Percentiles rank a stretch among this genome's conserved stretches.
phyloP scores from a whole-genome alignment of 1,284 basidiomycete genomes.

The Kalmanozyma brasiliensis region DNA sequence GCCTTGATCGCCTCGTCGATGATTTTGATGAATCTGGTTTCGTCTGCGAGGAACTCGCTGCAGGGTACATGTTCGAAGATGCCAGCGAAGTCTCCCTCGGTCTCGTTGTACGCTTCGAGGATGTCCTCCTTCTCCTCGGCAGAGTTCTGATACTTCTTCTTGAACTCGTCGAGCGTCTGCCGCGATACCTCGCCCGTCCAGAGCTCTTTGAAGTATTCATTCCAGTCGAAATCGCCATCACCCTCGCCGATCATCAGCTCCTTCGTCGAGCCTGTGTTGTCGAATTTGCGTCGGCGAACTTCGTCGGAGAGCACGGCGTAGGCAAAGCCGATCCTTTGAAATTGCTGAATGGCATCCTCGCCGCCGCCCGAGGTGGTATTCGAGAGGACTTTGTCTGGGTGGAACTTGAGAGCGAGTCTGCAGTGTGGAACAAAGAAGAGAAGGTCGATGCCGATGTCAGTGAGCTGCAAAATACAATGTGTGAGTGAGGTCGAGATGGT shows the following conservation, averaged over 20 bases:
- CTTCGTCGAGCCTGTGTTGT: conserved; percentile 62
- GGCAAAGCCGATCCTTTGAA: conserved; percentile 66
- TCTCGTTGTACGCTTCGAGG: conserved; percentile 53
- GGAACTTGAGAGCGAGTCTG: conserved; percentile 64
- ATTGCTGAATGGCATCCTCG: conserved; percentile 50
- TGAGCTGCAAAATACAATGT: too few relatives aligned
- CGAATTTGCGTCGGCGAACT: conserved; percentile 58
- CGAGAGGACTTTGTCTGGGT: conserved; percentile 65
- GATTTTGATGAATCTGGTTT: conserved; percentile 53
- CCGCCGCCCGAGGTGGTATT: conserved; percentile 20
- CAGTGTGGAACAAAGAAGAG: not conserved
- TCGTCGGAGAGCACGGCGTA: conserved; percentile 65
- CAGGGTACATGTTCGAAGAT: conserved; percentile 64
- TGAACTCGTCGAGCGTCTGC: conserved; percentile 60
- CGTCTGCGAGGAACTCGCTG: conserved; percentile 58
- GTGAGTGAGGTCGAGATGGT: too few relatives aligned
- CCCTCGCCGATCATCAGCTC: conserved; percentile 61
- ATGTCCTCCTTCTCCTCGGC: conserved; percentile 63
- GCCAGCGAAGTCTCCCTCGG: conserved; percentile 46
- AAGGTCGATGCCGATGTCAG: not conserved
- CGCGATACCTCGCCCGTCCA: conserved; percentile 65
- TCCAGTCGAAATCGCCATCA: conserved; percentile 66
- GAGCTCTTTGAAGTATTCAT: conserved; percentile 67
- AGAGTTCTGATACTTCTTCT: conserved; percentile 63
- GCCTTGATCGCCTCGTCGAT: conserved; percentile 51